Evolutionary conservation across 1,139 yeast genomes (phyloP).

Genomic region (Eremothecium cymbalariae): DNA sequence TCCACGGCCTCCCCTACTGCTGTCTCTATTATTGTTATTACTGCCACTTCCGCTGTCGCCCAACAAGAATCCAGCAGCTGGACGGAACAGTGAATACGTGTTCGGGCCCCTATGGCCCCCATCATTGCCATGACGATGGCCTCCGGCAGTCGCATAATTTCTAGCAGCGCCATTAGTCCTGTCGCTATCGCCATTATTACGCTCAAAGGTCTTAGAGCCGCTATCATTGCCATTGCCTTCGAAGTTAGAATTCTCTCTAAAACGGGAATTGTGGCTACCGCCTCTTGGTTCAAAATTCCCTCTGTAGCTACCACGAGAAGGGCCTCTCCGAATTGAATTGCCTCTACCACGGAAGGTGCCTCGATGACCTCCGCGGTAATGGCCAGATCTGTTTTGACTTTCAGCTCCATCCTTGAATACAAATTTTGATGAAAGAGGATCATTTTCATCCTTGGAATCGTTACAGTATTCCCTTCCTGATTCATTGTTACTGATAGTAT

Average conservation of each 20-base stretch:
- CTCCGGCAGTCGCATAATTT: slow-evolving; percentile 5
- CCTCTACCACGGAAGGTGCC: slow-evolving; percentile 11
- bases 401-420: slow-evolving; percentile 14
- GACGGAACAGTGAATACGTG: slow-evolving; percentile 22
- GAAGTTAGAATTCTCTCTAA: slow-evolving; percentile 5
- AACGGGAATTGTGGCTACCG: slow-evolving; percentile 7
- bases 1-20: slow-evolving; percentile 12
- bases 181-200: slow-evolving; percentile 9
- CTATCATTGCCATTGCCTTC: slow-evolving; percentile 5
- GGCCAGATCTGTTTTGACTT: slow-evolving; percentile 1
- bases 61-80: slow-evolving; percentile 26
- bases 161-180: slow-evolving; percentile 8
- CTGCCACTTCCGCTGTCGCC: slow-evolving; percentile 9
- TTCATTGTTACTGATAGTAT: background rate
- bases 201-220: slow-evolving; percentile 6
- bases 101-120: slow-evolving; percentile 9
- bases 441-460: slow-evolving; percentile 5
- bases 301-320: slow-evolving; percentile 12
- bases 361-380: slow-evolving; percentile 11
- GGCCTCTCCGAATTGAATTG: slow-evolving; percentile 10
- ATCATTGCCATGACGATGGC: slow-evolving; percentile 8
- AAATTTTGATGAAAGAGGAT: slow-evolving; percentile 3
- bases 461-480: background rate
- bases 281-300: slow-evolving; percentile 12
- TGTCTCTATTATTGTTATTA: slow-evolving; percentile 7